Evolutionary conservation across 768 basidiomycete genomes (phyloP), one percentile per base, ranked within the genome.

Genomic region (Pulveroboletus sp.): DNA sequence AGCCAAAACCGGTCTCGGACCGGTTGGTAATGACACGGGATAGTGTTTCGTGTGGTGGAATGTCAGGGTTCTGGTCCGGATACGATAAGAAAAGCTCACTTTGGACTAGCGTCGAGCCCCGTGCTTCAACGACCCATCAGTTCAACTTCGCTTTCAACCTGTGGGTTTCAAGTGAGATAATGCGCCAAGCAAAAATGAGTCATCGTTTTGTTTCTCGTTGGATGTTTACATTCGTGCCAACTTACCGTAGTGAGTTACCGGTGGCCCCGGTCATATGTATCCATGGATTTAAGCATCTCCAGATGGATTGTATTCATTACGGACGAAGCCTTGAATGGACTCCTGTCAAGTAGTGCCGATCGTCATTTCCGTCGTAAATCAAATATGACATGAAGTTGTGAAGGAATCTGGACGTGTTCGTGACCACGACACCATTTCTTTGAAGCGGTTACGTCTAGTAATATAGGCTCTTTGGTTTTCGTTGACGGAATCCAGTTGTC

Each of bases 361-460:
- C 29, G 34, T 53, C n/a, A 43, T 21, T 14, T 46, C 38, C 56
- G 45, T 43, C 53, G 52, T 52, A 56, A 52, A 31, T 13, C 20
- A 34, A 41, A 37, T 37, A 39, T 47, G 43, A 42, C 16, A 45
- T 14, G 43, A 17, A 16, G 24, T 33, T 39, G 31, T 20, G 34
- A 35, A 48, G 34, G 49, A 12, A 33, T 35, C 21, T 29, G 17
- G 20, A 40, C 13, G 23, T 17, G 29, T 43, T 21, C 25, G 47
- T 37, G 40, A 36, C 39, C 33, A 39, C 42, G 47, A 35, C 16
- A 23, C 20, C 36, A 47, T 43, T 27, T 24, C 44, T 40, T 37
- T 46, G 24, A 37, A 12, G 35, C n/a, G 16, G 39, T 61, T 61
- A 64, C 62, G 62, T 58, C 55, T 35, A 29, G 38, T 14, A 53